phyloP scores from a whole-genome alignment of 345 rosid genomes.

The Lumnitzera littorea region DNA sequence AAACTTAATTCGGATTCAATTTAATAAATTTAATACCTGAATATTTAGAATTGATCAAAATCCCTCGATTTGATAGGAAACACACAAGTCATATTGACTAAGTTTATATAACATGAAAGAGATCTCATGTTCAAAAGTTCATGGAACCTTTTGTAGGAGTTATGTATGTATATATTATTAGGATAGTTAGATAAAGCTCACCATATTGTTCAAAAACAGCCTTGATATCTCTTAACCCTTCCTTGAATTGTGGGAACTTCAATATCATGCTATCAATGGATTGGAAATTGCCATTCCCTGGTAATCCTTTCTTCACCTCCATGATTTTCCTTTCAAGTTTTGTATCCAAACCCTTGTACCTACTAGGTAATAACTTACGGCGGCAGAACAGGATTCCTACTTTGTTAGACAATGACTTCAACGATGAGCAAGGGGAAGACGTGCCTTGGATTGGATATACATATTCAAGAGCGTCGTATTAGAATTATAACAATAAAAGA shows the following conservation, averaged over 20 bases:
- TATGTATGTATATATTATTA: too few species aligned
- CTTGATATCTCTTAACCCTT: constrained; percentile 58
- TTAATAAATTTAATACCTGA: not conserved
- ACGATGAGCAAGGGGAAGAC: constrained; percentile 18
- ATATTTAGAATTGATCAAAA: not conserved
- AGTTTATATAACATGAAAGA: too few species aligned
- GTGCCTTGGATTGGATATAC: constrained; percentile 17
- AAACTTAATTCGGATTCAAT: not conserved
- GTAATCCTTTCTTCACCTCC: constrained; percentile 42
- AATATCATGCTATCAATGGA: constrained; percentile 62
- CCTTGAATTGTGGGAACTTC: constrained; percentile 61
- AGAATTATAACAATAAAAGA: too few species aligned
- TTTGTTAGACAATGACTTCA: constrained; percentile 29
- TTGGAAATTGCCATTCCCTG: constrained; percentile 37
- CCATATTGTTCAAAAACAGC: constrained; percentile 60
- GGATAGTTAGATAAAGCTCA: constrained; percentile 12
- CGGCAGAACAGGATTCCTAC: constrained; percentile 37
- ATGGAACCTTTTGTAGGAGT: too few species aligned
- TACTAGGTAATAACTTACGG: constrained; percentile 37
- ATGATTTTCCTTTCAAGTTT: constrained; percentile 65
- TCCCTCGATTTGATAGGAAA: not conserved
- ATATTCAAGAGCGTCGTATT: too few species aligned
- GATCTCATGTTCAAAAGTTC: too few species aligned
- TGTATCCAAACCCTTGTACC: constrained; percentile 51
- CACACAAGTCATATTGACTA: not conserved